These are phyloP conservation scores for Pseudocercospora cruenta DNA, from an alignment of 2,329 filamentous ascomycete genomes.

Conservation along the genomic window DNA sequence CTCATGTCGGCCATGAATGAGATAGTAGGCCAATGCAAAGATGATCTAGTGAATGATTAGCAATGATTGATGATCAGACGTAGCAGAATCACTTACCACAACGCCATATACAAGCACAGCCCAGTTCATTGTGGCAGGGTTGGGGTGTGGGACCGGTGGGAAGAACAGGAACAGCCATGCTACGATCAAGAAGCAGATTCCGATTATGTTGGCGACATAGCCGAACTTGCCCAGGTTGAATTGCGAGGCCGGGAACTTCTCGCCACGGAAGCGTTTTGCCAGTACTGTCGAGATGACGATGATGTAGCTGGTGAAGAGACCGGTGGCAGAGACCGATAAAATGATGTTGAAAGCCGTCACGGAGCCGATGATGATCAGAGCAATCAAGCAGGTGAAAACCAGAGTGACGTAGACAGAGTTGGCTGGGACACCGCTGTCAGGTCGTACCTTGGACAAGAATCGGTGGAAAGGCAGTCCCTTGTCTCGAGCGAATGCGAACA, in stretches of 20 bases:
- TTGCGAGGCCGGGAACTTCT: conserved; percentile 28
- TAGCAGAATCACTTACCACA: not conserved
- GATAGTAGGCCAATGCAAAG: conserved; percentile 26
- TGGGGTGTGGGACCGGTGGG: conserved; percentile 30
- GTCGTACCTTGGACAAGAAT: conserved; percentile 31
- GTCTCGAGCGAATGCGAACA: conserved; percentile 38
- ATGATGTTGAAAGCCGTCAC: conserved; percentile 50
- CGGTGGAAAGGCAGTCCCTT: conserved; percentile 35
- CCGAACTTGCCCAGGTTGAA: conserved; percentile 37
- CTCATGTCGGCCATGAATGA: conserved; percentile 25
- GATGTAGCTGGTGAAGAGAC: conserved; percentile 32
- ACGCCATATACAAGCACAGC: conserved; percentile 32
- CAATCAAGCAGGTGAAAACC: conserved; percentile 33
- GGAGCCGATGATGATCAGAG: conserved; percentile 43
- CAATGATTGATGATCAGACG: not conserved
- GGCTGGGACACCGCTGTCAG: conserved; percentile 34
- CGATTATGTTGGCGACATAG: conserved; percentile 29
- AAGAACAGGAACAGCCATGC: conserved; percentile 33
- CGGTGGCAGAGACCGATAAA: conserved; percentile 42
- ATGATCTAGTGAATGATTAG: conserved; percentile 7
- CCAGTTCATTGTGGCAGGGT: conserved; percentile 37
- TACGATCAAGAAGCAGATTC: conserved; percentile 26
- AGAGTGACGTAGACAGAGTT: conserved; percentile 36
- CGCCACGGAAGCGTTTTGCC: conserved; percentile 26
- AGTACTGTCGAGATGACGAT: conserved; percentile 30